These are phyloP conservation scores for Aspergillus felis DNA, from an alignment of 2,329 filamentous ascomycete genomes.

Conservation along the genomic window DNA sequence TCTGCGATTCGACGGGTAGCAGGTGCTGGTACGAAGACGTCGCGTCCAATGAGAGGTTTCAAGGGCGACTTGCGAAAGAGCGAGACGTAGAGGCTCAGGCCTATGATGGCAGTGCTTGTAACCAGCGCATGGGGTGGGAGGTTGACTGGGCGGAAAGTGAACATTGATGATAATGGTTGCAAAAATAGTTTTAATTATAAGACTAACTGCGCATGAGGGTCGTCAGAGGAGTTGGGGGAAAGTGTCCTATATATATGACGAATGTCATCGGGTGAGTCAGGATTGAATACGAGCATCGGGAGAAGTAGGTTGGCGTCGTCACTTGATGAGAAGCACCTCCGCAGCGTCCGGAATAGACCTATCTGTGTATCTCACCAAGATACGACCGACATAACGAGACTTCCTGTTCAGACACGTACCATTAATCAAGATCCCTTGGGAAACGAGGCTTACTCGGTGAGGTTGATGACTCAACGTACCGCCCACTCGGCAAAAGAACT, in stretches of 20 bases:
- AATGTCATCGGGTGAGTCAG: no score
- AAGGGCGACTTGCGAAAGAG: not conserved
- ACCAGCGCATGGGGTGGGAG: not conserved
- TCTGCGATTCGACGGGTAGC: not conserved
- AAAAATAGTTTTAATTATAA: no score
- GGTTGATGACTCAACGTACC: not conserved
- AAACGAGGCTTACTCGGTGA: not conserved
- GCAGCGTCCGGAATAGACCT: not conserved
- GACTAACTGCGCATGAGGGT: no score
- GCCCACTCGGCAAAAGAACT: no score
- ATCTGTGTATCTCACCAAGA: not conserved
- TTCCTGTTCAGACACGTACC: not conserved
- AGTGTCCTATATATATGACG: no score
- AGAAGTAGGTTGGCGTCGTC: no score
- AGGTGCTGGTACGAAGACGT: not conserved
- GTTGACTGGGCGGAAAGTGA: slow-evolving; percentile 8
- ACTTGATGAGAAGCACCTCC: no score
- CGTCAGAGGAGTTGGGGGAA: no score
- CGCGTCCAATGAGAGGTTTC: not conserved
- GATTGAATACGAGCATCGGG: no score
- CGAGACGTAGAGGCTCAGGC: not conserved
- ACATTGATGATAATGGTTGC: slow-evolving; percentile 1
- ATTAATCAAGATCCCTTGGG: not conserved
- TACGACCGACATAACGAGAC: not conserved
- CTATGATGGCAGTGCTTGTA: not conserved